These are phyloP conservation scores for Tremellales sp. DNA, from an alignment of 1,284 basidiomycete genomes.

Conservation along the genomic window DNA sequence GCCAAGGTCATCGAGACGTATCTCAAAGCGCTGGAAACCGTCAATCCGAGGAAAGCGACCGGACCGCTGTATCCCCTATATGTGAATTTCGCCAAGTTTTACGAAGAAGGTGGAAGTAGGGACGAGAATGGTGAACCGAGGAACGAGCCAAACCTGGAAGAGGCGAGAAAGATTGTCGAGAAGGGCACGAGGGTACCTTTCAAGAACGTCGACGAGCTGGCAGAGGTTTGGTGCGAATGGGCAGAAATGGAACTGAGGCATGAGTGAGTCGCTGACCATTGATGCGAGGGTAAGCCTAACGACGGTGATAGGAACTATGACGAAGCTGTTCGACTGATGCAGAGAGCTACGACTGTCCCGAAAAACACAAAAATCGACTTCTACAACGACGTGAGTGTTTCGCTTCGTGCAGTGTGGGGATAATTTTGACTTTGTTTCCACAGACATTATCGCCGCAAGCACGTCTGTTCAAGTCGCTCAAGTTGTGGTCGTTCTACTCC, in stretches of 20 bases:
- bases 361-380: slow-evolving; percentile 88
- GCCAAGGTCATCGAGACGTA: slow-evolving; percentile 94
- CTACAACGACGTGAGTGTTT: slow-evolving; percentile 78
- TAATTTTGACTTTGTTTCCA: neutral
- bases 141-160: slow-evolving; percentile 75
- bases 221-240: slow-evolving; percentile 99
- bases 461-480: slow-evolving; percentile 93
- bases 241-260: slow-evolving; percentile 96
- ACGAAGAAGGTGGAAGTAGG: slow-evolving; percentile 83
- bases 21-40: slow-evolving; percentile 78
- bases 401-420: neutral
- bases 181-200: slow-evolving; percentile 88
- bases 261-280: slow-evolving; percentile 60
- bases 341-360: slow-evolving; percentile 84
- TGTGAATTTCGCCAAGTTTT: slow-evolving; percentile 94
- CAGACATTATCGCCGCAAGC: slow-evolving; percentile 79
- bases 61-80: slow-evolving; percentile 87
- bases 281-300: slow-evolving; percentile 5
- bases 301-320: slow-evolving; percentile 74
- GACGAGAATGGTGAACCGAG: slow-evolving; percentile 55
- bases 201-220: slow-evolving; percentile 93
- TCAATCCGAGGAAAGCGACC: slow-evolving; percentile 85
- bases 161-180: slow-evolving; percentile 87
- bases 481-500: slow-evolving; percentile 98
- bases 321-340: slow-evolving; percentile 90